Conservation (phyloP, 2,329 filamentous ascomycete genomes). For the Plenodomus biglobosus region DNA sequence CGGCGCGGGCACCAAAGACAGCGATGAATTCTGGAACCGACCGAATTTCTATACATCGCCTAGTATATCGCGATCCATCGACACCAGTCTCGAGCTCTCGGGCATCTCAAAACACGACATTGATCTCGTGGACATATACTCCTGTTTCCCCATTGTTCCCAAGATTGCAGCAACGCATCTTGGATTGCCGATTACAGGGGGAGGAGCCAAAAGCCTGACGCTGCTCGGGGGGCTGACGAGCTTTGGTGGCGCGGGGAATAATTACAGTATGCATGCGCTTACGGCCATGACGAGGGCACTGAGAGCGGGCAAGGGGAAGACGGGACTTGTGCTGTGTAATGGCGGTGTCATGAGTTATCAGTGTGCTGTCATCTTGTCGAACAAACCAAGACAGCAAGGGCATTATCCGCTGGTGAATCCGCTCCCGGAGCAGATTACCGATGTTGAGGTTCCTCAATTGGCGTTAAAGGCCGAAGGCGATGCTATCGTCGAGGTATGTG, state of each 20-base stretch:
- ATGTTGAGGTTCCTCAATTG: slow-evolving; percentile 45
- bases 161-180: slow-evolving; percentile 66
- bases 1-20: slow-evolving; percentile 64
- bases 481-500: slow-evolving; percentile 56
- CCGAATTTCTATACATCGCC: slow-evolving; percentile 61
- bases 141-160: slow-evolving; percentile 69
- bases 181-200: slow-evolving; percentile 51
- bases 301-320: slow-evolving; percentile 49
- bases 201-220: slow-evolving; percentile 58
- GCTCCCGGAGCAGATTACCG: slow-evolving; percentile 48
- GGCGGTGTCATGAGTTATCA: slow-evolving; percentile 68
- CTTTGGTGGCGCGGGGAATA: slow-evolving; percentile 71
- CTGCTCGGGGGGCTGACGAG: slow-evolving; percentile 67
- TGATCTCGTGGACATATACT: slow-evolving; percentile 66
- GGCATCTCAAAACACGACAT: slow-evolving; percentile 55
- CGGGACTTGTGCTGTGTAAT: slow-evolving; percentile 65
- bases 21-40: slow-evolving; percentile 63
- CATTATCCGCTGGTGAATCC: slow-evolving; percentile 54
- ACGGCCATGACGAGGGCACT: slow-evolving; percentile 51
- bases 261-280: slow-evolving; percentile 66
- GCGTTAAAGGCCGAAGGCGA: slow-evolving; percentile 52
- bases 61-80: slow-evolving; percentile 60
- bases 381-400: slow-evolving; percentile 44
- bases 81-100: slow-evolving; percentile 55
- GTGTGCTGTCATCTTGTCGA: slow-evolving; percentile 62